phyloP scores from a whole-genome alignment of 371 early-diverging fungal genomes.

The Mortierella sp. region DNA sequence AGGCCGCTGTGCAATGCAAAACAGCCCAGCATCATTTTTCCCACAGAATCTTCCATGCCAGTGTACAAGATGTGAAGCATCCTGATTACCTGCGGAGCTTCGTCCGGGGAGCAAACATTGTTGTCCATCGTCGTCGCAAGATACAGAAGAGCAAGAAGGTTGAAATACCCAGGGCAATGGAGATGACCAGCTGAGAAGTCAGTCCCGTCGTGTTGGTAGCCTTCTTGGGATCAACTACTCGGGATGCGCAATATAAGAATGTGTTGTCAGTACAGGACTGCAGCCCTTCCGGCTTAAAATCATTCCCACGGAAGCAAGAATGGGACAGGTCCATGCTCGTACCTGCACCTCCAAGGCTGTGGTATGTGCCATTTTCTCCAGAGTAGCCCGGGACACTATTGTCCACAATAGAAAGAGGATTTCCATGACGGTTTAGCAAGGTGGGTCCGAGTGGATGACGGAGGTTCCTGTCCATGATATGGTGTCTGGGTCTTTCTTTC shows the following conservation, averaged over 20 bases:
- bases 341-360: background rate
- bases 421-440: no score
- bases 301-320: no score
- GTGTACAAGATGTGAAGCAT: background rate
- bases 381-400: background rate
- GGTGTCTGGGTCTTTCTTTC: no score
- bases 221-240: slow-evolving; percentile 15
- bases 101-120: slow-evolving; percentile 71
- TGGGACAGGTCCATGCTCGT: no score
- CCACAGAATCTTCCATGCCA: slow-evolving; percentile 2
- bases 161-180: slow-evolving; percentile 56
- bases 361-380: background rate
- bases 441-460: no score
- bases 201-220: slow-evolving; percentile 42
- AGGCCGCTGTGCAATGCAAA: slow-evolving; percentile 1
- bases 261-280: background rate
- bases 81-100: slow-evolving; percentile 65
- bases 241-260: background rate
- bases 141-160: slow-evolving; percentile 65
- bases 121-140: slow-evolving; percentile 63
- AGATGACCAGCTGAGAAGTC: slow-evolving; percentile 59
- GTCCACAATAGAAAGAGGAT: no score
- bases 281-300: no score
- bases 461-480: no score
- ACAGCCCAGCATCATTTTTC: background rate